Evolutionary conservation across 1,284 basidiomycete genomes (phyloP).

Genomic region (Naganishia albida): DNA sequence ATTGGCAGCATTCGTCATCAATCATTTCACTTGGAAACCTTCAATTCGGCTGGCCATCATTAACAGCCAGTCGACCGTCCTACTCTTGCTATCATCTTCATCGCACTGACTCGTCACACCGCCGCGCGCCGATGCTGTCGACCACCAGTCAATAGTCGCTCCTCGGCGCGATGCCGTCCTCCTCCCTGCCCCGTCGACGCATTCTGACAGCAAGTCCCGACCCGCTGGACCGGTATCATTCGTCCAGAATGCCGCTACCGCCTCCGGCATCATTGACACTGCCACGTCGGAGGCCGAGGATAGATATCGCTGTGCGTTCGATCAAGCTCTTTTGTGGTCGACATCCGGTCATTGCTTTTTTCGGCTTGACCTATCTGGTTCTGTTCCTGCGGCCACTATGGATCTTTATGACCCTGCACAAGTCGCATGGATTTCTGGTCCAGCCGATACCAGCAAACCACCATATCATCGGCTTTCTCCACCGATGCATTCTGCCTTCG

Average conservation of each 20-base stretch:
- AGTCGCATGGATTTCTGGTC: slow-evolving; percentile 20
- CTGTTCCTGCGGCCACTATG: slow-evolving; percentile 17
- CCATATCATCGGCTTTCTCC: slow-evolving; percentile 23
- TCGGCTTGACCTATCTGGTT: slow-evolving; percentile 1
- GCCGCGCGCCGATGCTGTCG: background rate
- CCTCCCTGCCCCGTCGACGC: slow-evolving; percentile 16
- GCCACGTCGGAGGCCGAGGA: slow-evolving; percentile 1
- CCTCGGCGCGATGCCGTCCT: slow-evolving; percentile 9
- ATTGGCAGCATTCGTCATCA: slow-evolving; percentile 9
- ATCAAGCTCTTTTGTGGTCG: background rate
- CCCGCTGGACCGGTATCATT: background rate
- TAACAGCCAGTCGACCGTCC: background rate
- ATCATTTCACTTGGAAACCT: background rate
- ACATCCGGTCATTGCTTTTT: slow-evolving; percentile 15
- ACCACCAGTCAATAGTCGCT: no score
- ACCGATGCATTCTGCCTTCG: slow-evolving; percentile 14
- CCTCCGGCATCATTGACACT: slow-evolving; percentile 5
- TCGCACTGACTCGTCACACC: background rate
- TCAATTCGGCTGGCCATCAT: no score
- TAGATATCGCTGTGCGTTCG: slow-evolving; percentile 2
- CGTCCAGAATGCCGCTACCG: slow-evolving; percentile 11
- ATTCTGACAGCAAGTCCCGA: slow-evolving; percentile 13
- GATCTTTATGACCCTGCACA: slow-evolving; percentile 13
- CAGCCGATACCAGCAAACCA: slow-evolving; percentile 27
- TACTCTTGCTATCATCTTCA: background rate